Evolutionary conservation across 768 basidiomycete species (phyloP).

Genomic region (Amanita subjunquillea): DNA sequence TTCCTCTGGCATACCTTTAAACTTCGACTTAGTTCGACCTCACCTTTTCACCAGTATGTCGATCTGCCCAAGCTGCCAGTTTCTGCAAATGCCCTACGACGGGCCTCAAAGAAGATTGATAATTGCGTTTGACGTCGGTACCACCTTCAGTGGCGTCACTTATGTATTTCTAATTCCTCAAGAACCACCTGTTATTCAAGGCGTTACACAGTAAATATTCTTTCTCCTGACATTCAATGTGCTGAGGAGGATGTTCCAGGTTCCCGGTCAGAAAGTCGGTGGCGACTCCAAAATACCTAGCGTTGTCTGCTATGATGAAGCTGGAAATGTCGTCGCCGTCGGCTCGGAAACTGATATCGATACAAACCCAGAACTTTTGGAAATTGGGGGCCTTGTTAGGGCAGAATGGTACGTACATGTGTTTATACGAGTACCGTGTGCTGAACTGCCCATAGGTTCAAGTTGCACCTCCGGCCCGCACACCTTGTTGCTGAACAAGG

Average conservation of each 20-base stretch:
- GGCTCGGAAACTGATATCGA: conserved; percentile 4
- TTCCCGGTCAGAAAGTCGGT: neutral
- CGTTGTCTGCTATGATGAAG: conserved; percentile 3
- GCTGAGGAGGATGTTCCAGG: neutral
- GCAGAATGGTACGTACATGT: neutral
- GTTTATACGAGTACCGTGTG: too few relatives aligned
- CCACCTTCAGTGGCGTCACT: conserved; percentile 34
- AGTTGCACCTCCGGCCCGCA: conserved; percentile 1
- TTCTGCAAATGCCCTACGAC: conserved; percentile 21
- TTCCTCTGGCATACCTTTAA: neutral
- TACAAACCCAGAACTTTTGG: neutral
- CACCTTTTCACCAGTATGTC: conserved; percentile 7
- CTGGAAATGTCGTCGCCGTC: conserved; percentile 1
- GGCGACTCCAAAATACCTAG: conserved; percentile 5
- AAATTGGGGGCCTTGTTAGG: neutral
- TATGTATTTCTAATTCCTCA: conserved; percentile 22
- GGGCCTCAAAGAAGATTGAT: conserved; percentile 31
- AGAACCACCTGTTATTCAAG: conserved; percentile 20
- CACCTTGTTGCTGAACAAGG: neutral
- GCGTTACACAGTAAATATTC: conserved; percentile 21
- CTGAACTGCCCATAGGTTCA: neutral
- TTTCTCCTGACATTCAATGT: conserved; percentile 2
- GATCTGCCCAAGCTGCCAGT: neutral
- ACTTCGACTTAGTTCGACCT: neutral
- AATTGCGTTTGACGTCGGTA: conserved; percentile 42